Evolutionary conservation across 2,329 filamentous ascomycete species (phyloP).

Genomic region (Botrytis cinerea): DNA sequence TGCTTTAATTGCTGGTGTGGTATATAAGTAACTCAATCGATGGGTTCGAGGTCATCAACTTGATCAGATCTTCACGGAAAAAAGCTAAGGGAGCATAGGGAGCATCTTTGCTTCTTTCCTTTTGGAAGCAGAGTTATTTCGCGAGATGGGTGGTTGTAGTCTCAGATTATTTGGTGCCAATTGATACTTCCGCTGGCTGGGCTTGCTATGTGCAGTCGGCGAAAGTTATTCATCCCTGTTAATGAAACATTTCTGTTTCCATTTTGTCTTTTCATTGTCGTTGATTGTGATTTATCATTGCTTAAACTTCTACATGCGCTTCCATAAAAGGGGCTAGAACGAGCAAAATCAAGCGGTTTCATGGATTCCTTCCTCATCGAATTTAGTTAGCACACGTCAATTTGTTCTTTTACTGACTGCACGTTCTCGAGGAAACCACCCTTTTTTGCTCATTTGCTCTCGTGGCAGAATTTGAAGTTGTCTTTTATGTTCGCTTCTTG

Average conservation of each 20-base stretch:
- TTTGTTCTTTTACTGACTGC: neutral
- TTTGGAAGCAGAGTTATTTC: neutral
- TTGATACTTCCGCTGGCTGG: rapidly evolving
- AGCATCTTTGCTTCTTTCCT: too few relatives aligned
- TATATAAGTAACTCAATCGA: too few relatives aligned
- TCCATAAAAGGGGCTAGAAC: too few relatives aligned
- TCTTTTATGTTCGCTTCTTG: neutral
- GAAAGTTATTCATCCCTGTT: rapidly evolving
- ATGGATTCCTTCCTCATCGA: rapidly evolving
- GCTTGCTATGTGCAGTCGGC: neutral
- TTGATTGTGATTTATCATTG: neutral
- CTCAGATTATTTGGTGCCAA: neutral
- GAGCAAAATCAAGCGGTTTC: too few relatives aligned
- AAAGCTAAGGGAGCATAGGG: too few relatives aligned
- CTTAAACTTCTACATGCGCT: too few relatives aligned
- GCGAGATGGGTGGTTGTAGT: neutral
- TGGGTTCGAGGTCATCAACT: too few relatives aligned
- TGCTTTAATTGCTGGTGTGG: too few relatives aligned
- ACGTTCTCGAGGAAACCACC: rapidly evolving
- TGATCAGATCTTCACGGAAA: too few relatives aligned
- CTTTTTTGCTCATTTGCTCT: neutral
- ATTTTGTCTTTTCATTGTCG: neutral
- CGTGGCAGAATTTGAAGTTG: neutral
- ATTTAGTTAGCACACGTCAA: rapidly evolving
- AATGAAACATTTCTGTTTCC: neutral